Conservation (phyloP, 495 filamentous ascomycete species). For the Daldinia grandis region DNA sequence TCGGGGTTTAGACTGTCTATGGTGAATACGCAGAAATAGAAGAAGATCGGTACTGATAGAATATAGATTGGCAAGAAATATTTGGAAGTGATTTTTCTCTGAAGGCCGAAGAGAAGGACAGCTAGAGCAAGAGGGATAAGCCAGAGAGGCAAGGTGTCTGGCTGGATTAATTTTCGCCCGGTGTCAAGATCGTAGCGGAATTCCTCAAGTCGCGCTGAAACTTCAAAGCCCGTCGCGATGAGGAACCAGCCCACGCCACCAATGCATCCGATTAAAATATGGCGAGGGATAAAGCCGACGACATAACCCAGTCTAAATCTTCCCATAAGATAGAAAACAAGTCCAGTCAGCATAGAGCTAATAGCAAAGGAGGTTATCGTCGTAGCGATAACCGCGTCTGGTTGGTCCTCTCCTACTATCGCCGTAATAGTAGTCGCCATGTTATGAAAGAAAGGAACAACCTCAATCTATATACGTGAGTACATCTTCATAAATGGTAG, state of each 20-base stretch:
- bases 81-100: conserved; percentile 76
- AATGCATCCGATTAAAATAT: conserved; percentile 96
- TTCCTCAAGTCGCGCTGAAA: conserved; percentile 88
- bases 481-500: conserved; percentile 3
- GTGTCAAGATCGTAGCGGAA: conserved; percentile 82
- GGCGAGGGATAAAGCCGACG: conserved; percentile 94
- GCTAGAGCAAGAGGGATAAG: conserved; percentile 79
- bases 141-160: conserved; percentile 84
- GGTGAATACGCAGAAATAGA: conserved; percentile 80
- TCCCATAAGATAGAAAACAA: conserved; percentile 92
- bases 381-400: conserved; percentile 86
- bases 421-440: conserved; percentile 91
- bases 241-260: conserved; percentile 98
- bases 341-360: conserved; percentile 88
- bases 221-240: conserved; percentile 88
- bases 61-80: conserved; percentile 90
- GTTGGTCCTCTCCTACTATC: conserved; percentile 79
- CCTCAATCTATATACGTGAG: conserved; percentile 73
- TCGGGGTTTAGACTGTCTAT: conserved; percentile 69
- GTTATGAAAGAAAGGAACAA: conserved; percentile 96
- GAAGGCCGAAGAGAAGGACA: conserved; percentile 75
- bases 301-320: conserved; percentile 84
- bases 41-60: conserved; percentile 76
- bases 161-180: conserved; percentile 70
- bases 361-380: conserved; percentile 90